A percentile compares a stretch with the other conserved stretches of the same genome.
phyloP scores from a whole-genome alignment of 179 eudicot species.

The Camellia oleifera region DNA sequence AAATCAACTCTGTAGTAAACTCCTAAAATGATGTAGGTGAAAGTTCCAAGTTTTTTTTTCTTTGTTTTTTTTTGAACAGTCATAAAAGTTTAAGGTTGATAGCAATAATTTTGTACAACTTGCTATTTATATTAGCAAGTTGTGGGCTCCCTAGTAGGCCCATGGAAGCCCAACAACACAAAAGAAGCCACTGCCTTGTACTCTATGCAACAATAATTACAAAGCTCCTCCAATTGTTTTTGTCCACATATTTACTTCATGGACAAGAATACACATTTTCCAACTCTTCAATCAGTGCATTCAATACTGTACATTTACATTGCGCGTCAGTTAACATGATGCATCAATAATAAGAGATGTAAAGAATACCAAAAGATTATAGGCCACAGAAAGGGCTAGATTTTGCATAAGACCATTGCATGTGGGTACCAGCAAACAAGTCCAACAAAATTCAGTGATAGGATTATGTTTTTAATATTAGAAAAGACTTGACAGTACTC shows the following conservation, averaged over 20 bases:
- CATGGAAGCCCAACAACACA: too few relatives aligned
- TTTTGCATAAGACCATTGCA: not conserved
- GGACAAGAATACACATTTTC: not conserved
- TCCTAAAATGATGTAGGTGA: not conserved
- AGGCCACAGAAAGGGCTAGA: slow-evolving; percentile 9
- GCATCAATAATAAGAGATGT: too few relatives aligned
- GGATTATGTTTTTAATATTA: not conserved
- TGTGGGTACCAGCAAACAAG: not conserved
- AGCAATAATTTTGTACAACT: not conserved
- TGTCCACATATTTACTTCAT: slow-evolving; percentile 5
- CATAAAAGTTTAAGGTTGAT: not conserved
- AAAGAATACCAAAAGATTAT: not conserved
- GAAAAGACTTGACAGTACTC: too few relatives aligned
- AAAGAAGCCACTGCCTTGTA: too few relatives aligned
- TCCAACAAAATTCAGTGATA: not conserved
- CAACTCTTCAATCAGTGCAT: slow-evolving; percentile 5
- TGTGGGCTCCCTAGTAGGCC: too few relatives aligned
- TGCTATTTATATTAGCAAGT: not conserved
- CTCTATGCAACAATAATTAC: slow-evolving; percentile 7
- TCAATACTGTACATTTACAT: not conserved
- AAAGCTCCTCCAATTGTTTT: not conserved
- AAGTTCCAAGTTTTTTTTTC: not conserved
- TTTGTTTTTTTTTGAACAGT: too few relatives aligned
- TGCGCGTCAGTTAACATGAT: not conserved
- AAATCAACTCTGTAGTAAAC: not conserved